These are phyloP conservation scores for Fusarium buxicola DNA, from an alignment of 2,329 filamentous ascomycete species.

Conservation along the genomic window DNA sequence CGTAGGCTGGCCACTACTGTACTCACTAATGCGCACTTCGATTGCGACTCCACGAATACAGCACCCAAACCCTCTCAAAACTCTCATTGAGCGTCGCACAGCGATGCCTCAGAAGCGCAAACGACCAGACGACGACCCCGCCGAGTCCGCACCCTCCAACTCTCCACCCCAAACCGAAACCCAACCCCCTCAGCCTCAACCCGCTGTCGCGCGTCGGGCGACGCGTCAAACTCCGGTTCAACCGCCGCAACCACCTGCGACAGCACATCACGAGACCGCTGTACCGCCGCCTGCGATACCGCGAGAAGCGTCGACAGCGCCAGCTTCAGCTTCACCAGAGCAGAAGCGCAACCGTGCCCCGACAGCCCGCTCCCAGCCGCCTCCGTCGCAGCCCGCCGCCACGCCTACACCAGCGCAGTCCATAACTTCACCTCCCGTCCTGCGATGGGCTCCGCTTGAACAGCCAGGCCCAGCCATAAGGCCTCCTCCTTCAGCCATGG, in stretches of 20 bases:
- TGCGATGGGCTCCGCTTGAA: constrained; percentile 45
- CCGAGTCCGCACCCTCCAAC: constrained; percentile 16
- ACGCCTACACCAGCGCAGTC: constrained; percentile 12
- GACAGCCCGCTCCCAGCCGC: constrained; percentile 14
- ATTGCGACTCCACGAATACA: background rate
- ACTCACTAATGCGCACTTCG: constrained; percentile 8
- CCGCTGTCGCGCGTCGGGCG: constrained; percentile 51
- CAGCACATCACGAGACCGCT: constrained; percentile 26
- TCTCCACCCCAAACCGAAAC: constrained; percentile 14
- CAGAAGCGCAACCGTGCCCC: constrained; percentile 41
- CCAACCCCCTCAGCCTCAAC: constrained; percentile 26
- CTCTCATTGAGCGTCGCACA: constrained; percentile 29
- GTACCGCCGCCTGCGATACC: constrained; percentile 33
- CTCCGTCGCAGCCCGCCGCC: constrained; percentile 14
- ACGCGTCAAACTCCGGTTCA: constrained; percentile 55
- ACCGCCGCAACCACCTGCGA: constrained; percentile 45
- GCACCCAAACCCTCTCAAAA: background rate
- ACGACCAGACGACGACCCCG: constrained; percentile 47
- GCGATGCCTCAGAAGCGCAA: constrained; percentile 55
- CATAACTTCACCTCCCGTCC: constrained; percentile 30
- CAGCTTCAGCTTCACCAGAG: constrained; percentile 16
- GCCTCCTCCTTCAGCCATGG: constrained; percentile 37
- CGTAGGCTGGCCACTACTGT: too few species aligned
- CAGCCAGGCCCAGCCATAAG: constrained; percentile 31
- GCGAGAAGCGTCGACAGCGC: constrained; percentile 19